A percentile compares a stretch with the other conserved stretches of the same genome.
Conservation (phyloP, 108 stramenopile species). For the Skeletonema costatum region DNA sequence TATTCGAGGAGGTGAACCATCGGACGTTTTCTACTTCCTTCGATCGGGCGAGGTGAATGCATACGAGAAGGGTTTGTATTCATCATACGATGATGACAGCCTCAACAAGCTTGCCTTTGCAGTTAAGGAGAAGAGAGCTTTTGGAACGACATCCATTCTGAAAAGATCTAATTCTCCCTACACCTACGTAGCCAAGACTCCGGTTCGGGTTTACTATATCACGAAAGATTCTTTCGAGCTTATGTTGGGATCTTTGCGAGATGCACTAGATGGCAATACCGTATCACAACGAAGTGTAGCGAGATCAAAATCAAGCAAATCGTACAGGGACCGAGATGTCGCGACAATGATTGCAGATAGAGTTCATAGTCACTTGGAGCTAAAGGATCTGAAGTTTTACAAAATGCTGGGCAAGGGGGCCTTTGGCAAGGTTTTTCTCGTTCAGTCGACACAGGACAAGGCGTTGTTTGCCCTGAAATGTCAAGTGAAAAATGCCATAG, state of each 20-base stretch:
- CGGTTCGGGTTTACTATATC: slow-evolving; percentile 39
- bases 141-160: slow-evolving; percentile 81
- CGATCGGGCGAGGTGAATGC: slow-evolving; percentile 69
- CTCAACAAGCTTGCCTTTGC: slow-evolving; percentile 50
- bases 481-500: slow-evolving; percentile 57
- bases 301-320: background rate
- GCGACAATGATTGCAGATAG: background rate
- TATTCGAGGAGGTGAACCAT: slow-evolving; percentile 83
- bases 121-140: slow-evolving; percentile 67
- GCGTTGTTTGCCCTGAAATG: slow-evolving; percentile 65
- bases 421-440: slow-evolving; percentile 42
- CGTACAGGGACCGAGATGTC: background rate
- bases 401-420: slow-evolving; percentile 44
- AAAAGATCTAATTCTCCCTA: slow-evolving; percentile 60
- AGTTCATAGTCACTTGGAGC: background rate
- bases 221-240: slow-evolving; percentile 62
- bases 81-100: slow-evolving; percentile 10
- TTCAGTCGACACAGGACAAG: slow-evolving; percentile 13
- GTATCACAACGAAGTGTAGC: background rate
- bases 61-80: slow-evolving; percentile 2
- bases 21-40: slow-evolving; percentile 87
- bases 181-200: slow-evolving; percentile 61
- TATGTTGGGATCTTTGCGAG: slow-evolving; percentile 63
- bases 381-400: slow-evolving; percentile 17
- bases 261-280: slow-evolving; percentile 44